Conservation (phyloP, 345 rosid species). For the Sonneratia alba region DNA sequence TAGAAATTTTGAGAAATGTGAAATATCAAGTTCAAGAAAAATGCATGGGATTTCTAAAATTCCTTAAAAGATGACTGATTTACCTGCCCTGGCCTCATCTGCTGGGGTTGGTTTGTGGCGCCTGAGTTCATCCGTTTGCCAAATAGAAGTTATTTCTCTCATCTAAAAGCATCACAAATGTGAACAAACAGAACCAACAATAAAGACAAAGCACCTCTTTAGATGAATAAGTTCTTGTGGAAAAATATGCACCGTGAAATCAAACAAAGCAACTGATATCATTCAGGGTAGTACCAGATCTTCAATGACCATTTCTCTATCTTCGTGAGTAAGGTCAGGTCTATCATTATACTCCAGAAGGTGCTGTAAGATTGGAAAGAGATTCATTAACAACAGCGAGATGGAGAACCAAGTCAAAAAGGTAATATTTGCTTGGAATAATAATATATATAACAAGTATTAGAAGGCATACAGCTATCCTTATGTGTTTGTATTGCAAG, state of each 20-base stretch:
- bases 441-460: background rate
- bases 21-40: conserved; percentile 5
- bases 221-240: background rate
- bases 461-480: conserved; percentile 67
- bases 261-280: background rate
- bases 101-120: conserved; percentile 90
- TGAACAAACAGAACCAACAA: background rate
- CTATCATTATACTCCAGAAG: conserved; percentile 81
- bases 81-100: conserved; percentile 95
- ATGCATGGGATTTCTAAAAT: background rate
- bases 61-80: background rate
- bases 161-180: conserved; percentile 34
- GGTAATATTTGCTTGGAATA: background rate
- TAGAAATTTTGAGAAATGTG: background rate
- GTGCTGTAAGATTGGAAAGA: conserved; percentile 43
- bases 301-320: conserved; percentile 79
- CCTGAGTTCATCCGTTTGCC: conserved; percentile 98
- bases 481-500: conserved; percentile 87
- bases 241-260: background rate
- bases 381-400: background rate
- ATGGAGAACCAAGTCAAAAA: background rate
- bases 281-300: conserved; percentile 57
- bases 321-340: conserved; percentile 86
- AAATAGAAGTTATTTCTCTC: conserved; percentile 79
- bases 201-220: background rate